phyloP scores from a whole-genome alignment of 2,329 filamentous ascomycete species.

The Chrysosporium queenslandicum region DNA sequence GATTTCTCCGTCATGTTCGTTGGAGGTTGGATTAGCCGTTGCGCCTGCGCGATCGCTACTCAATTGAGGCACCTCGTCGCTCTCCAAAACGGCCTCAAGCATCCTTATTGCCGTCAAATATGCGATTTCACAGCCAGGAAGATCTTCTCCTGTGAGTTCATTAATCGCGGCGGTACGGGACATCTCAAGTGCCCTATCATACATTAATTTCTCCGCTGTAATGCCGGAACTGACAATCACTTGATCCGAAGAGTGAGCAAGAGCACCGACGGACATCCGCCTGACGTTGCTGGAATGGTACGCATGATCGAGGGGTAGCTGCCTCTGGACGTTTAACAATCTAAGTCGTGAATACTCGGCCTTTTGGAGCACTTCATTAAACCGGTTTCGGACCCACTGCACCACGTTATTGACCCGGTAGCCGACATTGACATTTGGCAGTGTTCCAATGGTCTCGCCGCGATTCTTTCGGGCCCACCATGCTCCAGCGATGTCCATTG shows the following conservation, averaged over 20 bases:
- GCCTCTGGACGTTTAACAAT: constrained; percentile 73
- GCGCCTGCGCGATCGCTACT: constrained; percentile 22
- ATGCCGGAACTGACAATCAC: constrained; percentile 79
- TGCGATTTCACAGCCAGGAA: constrained; percentile 78
- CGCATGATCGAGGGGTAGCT: constrained; percentile 73
- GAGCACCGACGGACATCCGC: constrained; percentile 47
- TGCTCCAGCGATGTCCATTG: constrained; percentile 84
- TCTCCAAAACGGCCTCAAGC: constrained; percentile 87
- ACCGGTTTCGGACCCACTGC: constrained; percentile 85
- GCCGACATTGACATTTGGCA: constrained; percentile 45
- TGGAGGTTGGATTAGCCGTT: constrained; percentile 16
- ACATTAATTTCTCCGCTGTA: constrained; percentile 95
- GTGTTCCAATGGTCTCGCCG: constrained; percentile 46
- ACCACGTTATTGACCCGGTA: constrained; percentile 83
- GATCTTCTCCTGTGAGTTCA: constrained; percentile 84
- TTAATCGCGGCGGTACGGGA: constrained; percentile 88
- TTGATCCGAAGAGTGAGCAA: constrained; percentile 60
- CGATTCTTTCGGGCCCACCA: constrained; percentile 81
- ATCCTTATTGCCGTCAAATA: constrained; percentile 90
- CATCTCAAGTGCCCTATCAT: constrained; percentile 95
- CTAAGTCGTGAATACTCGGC: constrained; percentile 87
- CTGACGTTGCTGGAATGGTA: constrained; percentile 71
- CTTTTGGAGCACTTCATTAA: constrained; percentile 96
- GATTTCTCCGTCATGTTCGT: constrained; percentile 30
- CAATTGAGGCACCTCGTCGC: constrained; percentile 49